phyloP scores from a whole-genome alignment of 2,329 filamentous ascomycete species.

The Parastagonospora avenae region DNA sequence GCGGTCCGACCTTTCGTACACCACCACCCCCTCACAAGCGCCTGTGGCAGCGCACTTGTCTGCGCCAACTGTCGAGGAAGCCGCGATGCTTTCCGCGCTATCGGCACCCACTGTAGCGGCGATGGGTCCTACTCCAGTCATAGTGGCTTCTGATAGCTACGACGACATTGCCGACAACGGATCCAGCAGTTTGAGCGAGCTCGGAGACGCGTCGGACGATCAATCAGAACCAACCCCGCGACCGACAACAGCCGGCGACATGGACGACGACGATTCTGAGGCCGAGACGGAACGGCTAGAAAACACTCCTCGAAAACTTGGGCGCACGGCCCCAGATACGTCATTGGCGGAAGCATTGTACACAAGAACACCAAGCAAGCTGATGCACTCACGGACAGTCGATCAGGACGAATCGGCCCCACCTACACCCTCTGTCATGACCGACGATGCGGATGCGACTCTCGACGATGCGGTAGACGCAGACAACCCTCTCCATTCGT shows the following conservation, averaged over 20 bases:
- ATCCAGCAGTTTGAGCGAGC: conserved; percentile 92
- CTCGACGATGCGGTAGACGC: conserved; percentile 20
- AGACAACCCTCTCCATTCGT: conserved; percentile 35
- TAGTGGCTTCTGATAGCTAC: conserved; percentile 18
- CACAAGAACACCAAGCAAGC: conserved; percentile 45
- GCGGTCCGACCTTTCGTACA: conserved; percentile 43
- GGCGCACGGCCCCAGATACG: conserved; percentile 39
- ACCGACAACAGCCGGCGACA: conserved; percentile 24
- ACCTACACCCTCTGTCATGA: conserved; percentile 29
- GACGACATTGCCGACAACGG: conserved; percentile 62
- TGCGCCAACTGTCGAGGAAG: conserved; percentile 14
- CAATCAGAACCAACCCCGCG: conserved; percentile 43
- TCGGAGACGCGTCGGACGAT: conserved; percentile 77
- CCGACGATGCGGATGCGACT: conserved; percentile 23
- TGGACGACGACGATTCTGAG: conserved; percentile 73
- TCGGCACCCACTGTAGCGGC: conserved; percentile 25
- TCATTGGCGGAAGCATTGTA: conserved; percentile 40
- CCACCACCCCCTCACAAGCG: conserved; percentile 50
- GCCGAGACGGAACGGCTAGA: conserved; percentile 94
- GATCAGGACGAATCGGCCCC: conserved; percentile 38
- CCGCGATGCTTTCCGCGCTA: conserved; percentile 32
- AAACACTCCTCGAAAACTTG: conserved; percentile 75
- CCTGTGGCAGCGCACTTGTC: conserved; percentile 22
- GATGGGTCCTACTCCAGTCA: conserved; percentile 17
- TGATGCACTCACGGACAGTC: conserved; percentile 39